A percentile compares a stretch with the other conserved stretches of the same genome.
phyloP scores from a whole-genome alignment of 78 protist genomes.

The Dictyostelium citrinum region DNA sequence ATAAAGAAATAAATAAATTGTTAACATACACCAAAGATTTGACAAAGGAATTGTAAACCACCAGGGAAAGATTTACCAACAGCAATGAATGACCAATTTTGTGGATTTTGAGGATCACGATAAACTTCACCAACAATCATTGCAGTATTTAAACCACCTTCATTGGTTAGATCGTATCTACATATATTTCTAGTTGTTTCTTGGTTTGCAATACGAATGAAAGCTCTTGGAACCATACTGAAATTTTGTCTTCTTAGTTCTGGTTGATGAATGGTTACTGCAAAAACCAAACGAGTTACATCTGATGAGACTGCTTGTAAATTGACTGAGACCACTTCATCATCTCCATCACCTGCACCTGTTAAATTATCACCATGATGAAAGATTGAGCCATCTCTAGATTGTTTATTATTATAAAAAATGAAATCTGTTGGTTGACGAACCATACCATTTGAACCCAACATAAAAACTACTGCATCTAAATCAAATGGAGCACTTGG shows the following conservation, averaged over 20 bases:
- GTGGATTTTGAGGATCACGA: conserved; percentile 18
- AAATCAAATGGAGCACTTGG: conserved; percentile 65
- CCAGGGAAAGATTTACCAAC: conserved; percentile 70
- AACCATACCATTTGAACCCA: conserved; percentile 61
- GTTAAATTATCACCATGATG: conserved; percentile 77
- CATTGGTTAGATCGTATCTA: conserved; percentile 48
- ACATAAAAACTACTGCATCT: conserved; percentile 68
- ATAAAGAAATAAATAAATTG: not conserved
- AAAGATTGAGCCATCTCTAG: conserved; percentile 38
- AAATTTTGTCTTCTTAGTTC: conserved; percentile 66
- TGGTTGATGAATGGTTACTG: conserved; percentile 47
- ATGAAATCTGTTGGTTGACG: conserved; percentile 41
- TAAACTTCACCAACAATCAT: conserved; percentile 57
- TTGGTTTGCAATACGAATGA: conserved; percentile 63
- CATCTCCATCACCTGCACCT: conserved; percentile 77
- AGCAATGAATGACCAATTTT: conserved; percentile 62
- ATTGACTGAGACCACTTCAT: conserved; percentile 34
- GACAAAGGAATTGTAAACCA: conserved; percentile 48
- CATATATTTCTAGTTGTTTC: conserved; percentile 56
- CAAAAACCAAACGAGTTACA: conserved; percentile 57
- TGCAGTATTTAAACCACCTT: conserved; percentile 46
- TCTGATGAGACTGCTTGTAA: conserved; percentile 48
- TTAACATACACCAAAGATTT: conserved; percentile 43
- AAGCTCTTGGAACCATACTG: conserved; percentile 53
- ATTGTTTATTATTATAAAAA: conserved; percentile 50